These are phyloP conservation scores for Jimgerdemannia lactiflua DNA, from an alignment of 192 early-diverging fungal species.

Conservation along the genomic window DNA sequence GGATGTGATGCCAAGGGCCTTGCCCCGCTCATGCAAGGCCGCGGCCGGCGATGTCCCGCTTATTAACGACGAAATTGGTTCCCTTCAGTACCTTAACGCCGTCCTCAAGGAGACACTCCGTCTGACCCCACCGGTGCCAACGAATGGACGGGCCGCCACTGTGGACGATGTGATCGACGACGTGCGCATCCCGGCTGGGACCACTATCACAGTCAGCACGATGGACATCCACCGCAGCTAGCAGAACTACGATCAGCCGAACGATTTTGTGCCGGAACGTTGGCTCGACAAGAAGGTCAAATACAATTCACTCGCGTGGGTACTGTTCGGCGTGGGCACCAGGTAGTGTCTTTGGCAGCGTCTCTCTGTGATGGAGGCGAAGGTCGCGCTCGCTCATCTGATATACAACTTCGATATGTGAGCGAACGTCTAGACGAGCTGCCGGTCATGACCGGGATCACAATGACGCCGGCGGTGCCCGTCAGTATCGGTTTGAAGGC, in stretches of 20 bases:
- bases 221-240: slow-evolving; percentile 47
- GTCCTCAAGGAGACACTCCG: slow-evolving; percentile 35
- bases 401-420: background rate
- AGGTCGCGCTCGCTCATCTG: slow-evolving; percentile 3
- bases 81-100: slow-evolving; percentile 24
- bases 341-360: slow-evolving; percentile 4
- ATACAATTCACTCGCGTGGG: background rate
- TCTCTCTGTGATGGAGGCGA: slow-evolving; percentile 2
- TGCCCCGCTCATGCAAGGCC: background rate
- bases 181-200: slow-evolving; percentile 40
- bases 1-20: background rate
- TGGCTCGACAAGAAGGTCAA: slow-evolving; percentile 12
- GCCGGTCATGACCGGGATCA: background rate
- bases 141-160: slow-evolving; percentile 15
- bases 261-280: slow-evolving; percentile 48
- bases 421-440: background rate
- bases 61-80: background rate
- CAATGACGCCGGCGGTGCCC: background rate
- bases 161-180: slow-evolving; percentile 22
- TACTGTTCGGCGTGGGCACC: slow-evolving; percentile 2
- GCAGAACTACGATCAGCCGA: slow-evolving; percentile 35
- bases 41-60: background rate
- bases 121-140: slow-evolving; percentile 21
- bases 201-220: slow-evolving; percentile 47
- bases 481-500: background rate